Evolutionary conservation across 192 early-diverging fungal species (phyloP).

Genomic region (Rhizoclosmatium globosum): DNA sequence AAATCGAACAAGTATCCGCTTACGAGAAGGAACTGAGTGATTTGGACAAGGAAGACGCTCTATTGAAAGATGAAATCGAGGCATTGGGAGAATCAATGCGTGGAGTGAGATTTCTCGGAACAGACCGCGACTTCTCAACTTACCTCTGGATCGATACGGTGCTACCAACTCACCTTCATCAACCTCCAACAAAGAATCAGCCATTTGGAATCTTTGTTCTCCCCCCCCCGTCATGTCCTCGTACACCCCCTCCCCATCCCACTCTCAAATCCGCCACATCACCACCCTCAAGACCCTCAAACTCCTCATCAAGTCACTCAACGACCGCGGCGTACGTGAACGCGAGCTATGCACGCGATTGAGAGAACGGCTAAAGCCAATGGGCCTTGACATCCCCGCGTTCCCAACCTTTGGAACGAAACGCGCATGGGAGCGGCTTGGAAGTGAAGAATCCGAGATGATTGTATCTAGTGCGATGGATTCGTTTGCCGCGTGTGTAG

Average conservation of each 20-base stretch:
- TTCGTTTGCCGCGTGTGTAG: not conserved
- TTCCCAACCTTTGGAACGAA: not conserved
- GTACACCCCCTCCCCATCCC: no score
- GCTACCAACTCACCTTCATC: no score
- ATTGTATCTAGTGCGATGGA: not conserved
- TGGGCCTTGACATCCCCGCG: not conserved
- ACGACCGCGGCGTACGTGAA: conserved; percentile 4
- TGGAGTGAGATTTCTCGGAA: not conserved
- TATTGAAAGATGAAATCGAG: not conserved
- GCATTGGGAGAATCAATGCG: not conserved
- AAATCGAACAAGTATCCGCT: not conserved
- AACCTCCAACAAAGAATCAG: no score
- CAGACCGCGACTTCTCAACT: not conserved
- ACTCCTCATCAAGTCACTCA: not conserved
- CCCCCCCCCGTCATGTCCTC: not conserved
- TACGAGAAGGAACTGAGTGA: conserved; percentile 1
- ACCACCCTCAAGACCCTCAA: not conserved
- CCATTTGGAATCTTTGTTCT: conserved; percentile 3
- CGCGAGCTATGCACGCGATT: not conserved
- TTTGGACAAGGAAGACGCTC: not conserved
- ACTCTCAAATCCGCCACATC: not conserved
- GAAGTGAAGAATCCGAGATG: not conserved
- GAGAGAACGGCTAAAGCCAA: conserved; percentile 15
- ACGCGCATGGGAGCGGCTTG: not conserved
- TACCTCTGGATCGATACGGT: conserved; percentile 18